Conservation (phyloP, 495 filamentous ascomycete genomes). For the Annulohypoxylon moriforme region DNA sequence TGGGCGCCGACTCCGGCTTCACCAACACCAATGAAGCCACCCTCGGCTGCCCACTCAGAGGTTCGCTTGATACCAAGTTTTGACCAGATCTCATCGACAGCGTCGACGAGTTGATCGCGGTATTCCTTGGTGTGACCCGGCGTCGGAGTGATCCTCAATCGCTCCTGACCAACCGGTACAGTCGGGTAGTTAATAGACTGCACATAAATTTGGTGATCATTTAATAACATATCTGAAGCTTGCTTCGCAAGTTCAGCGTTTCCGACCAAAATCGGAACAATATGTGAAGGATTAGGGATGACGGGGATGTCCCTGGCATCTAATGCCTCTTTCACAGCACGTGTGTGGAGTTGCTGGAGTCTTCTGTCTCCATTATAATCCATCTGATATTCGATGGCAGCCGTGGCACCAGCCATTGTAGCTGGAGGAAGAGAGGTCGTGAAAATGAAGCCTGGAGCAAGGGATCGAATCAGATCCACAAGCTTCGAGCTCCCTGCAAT, state of each 20-base stretch:
- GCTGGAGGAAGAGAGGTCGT: slow-evolving; percentile 96
- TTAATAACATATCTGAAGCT: slow-evolving; percentile 87
- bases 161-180: slow-evolving; percentile 94
- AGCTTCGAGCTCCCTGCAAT: slow-evolving; percentile 90
- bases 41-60: slow-evolving; percentile 87
- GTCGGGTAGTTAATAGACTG: slow-evolving; percentile 99
- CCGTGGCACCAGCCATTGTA: slow-evolving; percentile 92
- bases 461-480: slow-evolving; percentile 94
- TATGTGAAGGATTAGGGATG: slow-evolving; percentile 96
- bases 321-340: slow-evolving; percentile 85
- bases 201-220: slow-evolving; percentile 92
- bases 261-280: slow-evolving; percentile 92
- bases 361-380: slow-evolving; percentile 81
- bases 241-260: slow-evolving; percentile 93
- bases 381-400: slow-evolving; percentile 94
- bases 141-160: slow-evolving; percentile 93
- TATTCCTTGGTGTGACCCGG: slow-evolving; percentile 87
- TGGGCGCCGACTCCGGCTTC: slow-evolving; percentile 66
- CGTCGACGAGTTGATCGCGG: slow-evolving; percentile 85
- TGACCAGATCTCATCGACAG: slow-evolving; percentile 87
- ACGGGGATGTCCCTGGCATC: slow-evolving; percentile 88
- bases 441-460: slow-evolving; percentile 98
- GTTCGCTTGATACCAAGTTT: slow-evolving; percentile 90
- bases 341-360: slow-evolving; percentile 95
- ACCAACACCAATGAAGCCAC: slow-evolving; percentile 94